phyloP scores from a whole-genome alignment of 306 rosid species.

The Biancaea sappan region DNA sequence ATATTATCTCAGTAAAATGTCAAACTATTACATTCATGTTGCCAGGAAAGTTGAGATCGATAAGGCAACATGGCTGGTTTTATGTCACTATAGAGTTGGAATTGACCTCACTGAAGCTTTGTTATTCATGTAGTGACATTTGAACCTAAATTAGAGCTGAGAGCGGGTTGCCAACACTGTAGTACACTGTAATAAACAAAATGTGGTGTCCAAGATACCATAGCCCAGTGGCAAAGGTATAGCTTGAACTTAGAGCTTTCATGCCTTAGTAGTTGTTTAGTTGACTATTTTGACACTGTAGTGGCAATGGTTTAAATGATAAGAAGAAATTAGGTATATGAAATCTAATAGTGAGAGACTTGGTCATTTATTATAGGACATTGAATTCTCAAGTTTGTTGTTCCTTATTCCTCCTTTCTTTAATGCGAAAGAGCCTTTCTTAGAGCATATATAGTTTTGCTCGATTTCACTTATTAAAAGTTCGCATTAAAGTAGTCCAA shows the following conservation, averaged over 20 bases:
- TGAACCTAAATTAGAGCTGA: not conserved
- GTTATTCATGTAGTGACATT: not conserved
- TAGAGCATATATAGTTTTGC: not conserved
- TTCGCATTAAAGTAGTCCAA: too few species aligned
- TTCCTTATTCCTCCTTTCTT: not conserved
- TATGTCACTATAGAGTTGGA: not conserved
- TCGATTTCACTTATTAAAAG: too few species aligned
- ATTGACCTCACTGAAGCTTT: not conserved
- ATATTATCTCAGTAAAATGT: not conserved
- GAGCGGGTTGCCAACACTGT: not conserved
- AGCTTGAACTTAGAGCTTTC: not conserved
- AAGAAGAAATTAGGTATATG: not conserved
- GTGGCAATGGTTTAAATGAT: not conserved
- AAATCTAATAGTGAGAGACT: not conserved
- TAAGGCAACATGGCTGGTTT: not conserved
- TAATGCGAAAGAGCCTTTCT: not conserved
- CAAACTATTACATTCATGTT: not conserved
- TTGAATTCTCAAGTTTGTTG: not conserved
- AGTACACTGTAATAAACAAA: not conserved
- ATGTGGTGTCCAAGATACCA: not conserved
- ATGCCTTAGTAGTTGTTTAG: not conserved
- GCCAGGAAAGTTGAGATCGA: not conserved
- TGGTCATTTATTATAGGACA: not conserved
- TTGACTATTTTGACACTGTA: not conserved
- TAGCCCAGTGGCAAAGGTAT: not conserved